Percentiles rank a stretch among this genome's conserved stretches.
These are phyloP conservation scores for Firmiana major DNA, from an alignment of 345 rosid genomes.

Conservation along the genomic window DNA sequence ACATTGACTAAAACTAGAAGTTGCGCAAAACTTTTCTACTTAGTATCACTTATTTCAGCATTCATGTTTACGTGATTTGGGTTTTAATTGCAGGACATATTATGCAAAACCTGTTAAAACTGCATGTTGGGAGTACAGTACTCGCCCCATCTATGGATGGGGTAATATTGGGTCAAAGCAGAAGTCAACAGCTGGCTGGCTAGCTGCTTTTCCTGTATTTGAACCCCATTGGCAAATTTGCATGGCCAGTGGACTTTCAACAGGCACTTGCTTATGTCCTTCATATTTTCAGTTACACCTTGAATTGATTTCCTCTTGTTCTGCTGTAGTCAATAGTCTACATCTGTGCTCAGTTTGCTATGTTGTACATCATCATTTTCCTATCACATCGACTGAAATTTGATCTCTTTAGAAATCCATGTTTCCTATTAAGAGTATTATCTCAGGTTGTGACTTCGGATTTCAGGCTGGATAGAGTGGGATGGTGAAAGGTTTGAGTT, in stretches of 20 bases:
- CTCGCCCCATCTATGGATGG: slow-evolving; percentile 91
- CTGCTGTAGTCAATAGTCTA: not conserved
- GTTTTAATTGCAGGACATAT: slow-evolving; percentile 54
- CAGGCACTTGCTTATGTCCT: slow-evolving; percentile 46
- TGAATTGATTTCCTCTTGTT: not conserved
- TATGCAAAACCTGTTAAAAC: slow-evolving; percentile 63
- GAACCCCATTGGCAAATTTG: slow-evolving; percentile 99
- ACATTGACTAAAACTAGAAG: not conserved
- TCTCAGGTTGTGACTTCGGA: slow-evolving; percentile 16
- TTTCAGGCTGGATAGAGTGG: slow-evolving; percentile 98
- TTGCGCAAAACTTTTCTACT: not conserved
- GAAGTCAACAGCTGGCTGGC: slow-evolving; percentile 97
- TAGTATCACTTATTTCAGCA: not conserved
- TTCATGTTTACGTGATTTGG: slow-evolving; percentile 7
- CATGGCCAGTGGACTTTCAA: slow-evolving; percentile 98
- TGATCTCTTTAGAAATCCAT: slow-evolving; percentile 1
- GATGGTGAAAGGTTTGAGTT: slow-evolving; percentile 88
- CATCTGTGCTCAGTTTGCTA: not conserved
- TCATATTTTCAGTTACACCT: slow-evolving; percentile 6
- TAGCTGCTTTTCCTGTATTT: slow-evolving; percentile 94
- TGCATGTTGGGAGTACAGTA: slow-evolving; percentile 94
- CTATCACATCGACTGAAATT: slow-evolving; percentile 12
- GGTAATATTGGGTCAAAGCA: slow-evolving; percentile 74
- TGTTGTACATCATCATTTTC: not conserved
- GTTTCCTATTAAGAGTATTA: slow-evolving; percentile 3